Base-by-base conservation (phyloP, 768 basidiomycete species). In the Leccinum disarticulatum region DNA sequence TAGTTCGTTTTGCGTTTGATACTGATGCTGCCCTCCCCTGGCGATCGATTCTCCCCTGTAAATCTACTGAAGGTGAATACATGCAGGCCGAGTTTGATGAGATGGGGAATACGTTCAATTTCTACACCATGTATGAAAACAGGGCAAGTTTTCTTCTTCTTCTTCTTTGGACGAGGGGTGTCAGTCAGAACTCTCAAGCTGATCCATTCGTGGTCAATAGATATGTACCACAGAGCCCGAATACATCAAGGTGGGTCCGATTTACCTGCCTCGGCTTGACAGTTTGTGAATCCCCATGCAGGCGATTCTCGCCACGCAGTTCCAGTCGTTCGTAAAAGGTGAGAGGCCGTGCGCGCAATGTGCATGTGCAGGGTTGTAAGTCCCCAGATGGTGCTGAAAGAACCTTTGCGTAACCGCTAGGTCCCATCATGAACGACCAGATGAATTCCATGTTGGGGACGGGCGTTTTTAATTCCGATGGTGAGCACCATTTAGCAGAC, bases 391-490 rank as follows among this genome's bases (percentile, higher is more conserved):
- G 10, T 7, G 3, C 38, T 65, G 9, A 58, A 56, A 13, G 3
- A 22, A 15, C n/a, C 47, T 13, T 14, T 27, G 19, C 35, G 2
- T 36, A 15, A 36, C 6, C 35, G 35, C 35, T 17, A 73, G 72
- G 71, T 4, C 59, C 70, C 46, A 49, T 73, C 33, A 56, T 73
- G 10, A 5, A 27, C 19, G 70, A 65, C 47, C 67, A 71, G 36
- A 58, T 73, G n/a, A 15, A 61, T 13, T 69, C 72, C 4, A 60
- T 76, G 28, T 63, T 74, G 50, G 77, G 77, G 1, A 73, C 64
- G 0, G 78, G 77, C 15, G 76, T 79, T 3, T 77, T 79, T 63
- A 79, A 79, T 52, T 76, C 78, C 9, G 78, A 79, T 50, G 77
- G 75, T 71, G 51, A 19, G 65, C 38, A 3, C 41, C 31, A 8